phyloP scores from a whole-genome alignment of 352 stramenopile genomes.

The Globisporangium cylindrosporum region DNA sequence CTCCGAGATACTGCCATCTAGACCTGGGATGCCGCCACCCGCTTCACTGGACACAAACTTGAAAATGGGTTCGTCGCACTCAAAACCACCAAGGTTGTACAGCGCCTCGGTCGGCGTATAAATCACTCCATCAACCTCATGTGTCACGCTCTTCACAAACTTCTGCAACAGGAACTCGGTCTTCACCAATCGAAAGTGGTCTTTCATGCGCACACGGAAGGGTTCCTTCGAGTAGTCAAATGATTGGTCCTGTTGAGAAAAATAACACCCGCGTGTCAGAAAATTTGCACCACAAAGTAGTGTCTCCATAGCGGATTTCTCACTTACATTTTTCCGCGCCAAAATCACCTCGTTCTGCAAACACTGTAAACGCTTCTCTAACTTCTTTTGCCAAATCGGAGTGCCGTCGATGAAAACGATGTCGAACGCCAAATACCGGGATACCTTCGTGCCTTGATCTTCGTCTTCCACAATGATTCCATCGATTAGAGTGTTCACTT shows the following conservation, averaged over 20 bases:
- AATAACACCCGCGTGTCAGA: not conserved
- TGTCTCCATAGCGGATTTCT: not conserved
- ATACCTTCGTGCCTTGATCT: conserved; percentile 71
- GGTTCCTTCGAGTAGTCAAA: conserved; percentile 81
- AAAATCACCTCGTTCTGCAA: conserved; percentile 89
- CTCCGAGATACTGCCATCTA: conserved; percentile 83
- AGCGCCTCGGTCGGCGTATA: conserved; percentile 81
- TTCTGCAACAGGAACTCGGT: conserved; percentile 85
- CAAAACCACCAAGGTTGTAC: conserved; percentile 85
- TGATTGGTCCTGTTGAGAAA: conserved; percentile 47
- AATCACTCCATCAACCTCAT: conserved; percentile 85
- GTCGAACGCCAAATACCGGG: conserved; percentile 80
- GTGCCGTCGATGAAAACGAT: conserved; percentile 77
- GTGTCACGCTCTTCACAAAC: conserved; percentile 83
- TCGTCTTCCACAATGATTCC: conserved; percentile 85
- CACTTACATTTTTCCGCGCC: conserved; percentile 65
- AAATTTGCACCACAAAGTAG: not conserved
- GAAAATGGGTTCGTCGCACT: conserved; percentile 82
- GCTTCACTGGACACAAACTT: conserved; percentile 89
- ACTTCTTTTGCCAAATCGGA: conserved; percentile 84
- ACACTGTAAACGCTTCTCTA: conserved; percentile 85
- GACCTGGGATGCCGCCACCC: conserved; percentile 60
- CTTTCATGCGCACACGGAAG: conserved; percentile 88
- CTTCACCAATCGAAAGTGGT: conserved; percentile 85
- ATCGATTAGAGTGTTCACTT: conserved; percentile 82